A percentile compares a stretch with the other conserved stretches of the same genome.
Evolutionary conservation across 2,329 filamentous ascomycete genomes (phyloP).

Genomic region (Aaosphaeria pasadenensis): DNA sequence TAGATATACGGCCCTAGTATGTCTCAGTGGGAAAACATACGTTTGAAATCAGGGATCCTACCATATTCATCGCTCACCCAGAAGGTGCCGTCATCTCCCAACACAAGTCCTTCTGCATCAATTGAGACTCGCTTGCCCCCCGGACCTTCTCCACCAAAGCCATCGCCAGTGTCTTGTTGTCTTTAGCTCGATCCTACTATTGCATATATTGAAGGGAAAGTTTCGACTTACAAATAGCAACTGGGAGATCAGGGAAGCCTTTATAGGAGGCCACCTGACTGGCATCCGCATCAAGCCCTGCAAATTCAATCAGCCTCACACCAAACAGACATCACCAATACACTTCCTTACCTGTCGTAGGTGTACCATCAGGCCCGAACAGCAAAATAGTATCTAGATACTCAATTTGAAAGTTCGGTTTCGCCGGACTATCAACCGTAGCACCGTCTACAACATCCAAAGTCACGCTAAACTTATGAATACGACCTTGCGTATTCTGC

Average conservation of each 20-base stretch:
- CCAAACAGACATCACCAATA: neutral
- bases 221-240: slow-evolving; percentile 55
- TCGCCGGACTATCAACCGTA: slow-evolving; percentile 51
- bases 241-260: slow-evolving; percentile 61
- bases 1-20: slow-evolving; percentile 64
- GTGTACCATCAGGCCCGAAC: slow-evolving; percentile 59
- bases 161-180: slow-evolving; percentile 56
- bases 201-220: neutral
- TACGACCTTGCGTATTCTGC: slow-evolving; percentile 63
- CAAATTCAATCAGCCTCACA: too few species aligned
- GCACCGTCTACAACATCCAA: slow-evolving; percentile 54
- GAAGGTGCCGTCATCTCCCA: slow-evolving; percentile 59
- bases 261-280: slow-evolving; percentile 53
- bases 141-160: slow-evolving; percentile 60
- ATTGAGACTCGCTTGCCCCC: slow-evolving; percentile 60
- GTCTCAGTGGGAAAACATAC: neutral
- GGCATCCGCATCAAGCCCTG: slow-evolving; percentile 59
- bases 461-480: slow-evolving; percentile 65
- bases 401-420: slow-evolving; percentile 59
- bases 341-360: slow-evolving; percentile 46
- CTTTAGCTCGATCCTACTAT: slow-evolving; percentile 3
- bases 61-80: slow-evolving; percentile 63
- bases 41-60: slow-evolving; percentile 43
- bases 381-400: slow-evolving; percentile 66
- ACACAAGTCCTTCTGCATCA: slow-evolving; percentile 65